phyloP scores from a whole-genome alignment of 306 rosid species.

The Pyrus pyrifolia region DNA sequence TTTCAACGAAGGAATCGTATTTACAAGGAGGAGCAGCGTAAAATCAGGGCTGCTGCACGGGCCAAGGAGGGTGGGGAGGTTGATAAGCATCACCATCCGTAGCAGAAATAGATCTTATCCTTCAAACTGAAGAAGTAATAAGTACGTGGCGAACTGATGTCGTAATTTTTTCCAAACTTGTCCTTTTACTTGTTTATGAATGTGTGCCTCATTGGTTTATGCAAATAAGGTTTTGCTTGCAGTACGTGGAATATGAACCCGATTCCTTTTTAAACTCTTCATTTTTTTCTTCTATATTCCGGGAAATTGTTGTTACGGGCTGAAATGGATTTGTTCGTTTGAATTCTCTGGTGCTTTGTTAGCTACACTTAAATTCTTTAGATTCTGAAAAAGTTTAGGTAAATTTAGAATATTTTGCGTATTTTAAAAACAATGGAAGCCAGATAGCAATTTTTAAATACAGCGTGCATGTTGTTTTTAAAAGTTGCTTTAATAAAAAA shows the following conservation, averaged over 20 bases:
- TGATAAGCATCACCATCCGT: conserved; percentile 52
- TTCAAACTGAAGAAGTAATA: conserved; percentile 32
- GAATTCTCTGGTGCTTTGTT: background rate
- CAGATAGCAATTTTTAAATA: too few relatives aligned
- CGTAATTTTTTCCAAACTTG: conserved; percentile 23
- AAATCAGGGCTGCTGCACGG: conserved; percentile 68
- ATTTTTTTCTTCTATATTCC: background rate
- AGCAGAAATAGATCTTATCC: conserved; percentile 21
- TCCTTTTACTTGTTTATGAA: conserved; percentile 23
- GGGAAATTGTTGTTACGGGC: background rate
- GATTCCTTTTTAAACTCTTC: background rate
- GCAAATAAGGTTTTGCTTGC: conserved; percentile 41
- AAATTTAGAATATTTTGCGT: too few relatives aligned
- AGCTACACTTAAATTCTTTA: background rate
- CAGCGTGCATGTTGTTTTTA: too few relatives aligned
- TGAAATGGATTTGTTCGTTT: background rate
- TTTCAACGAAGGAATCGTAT: conserved; percentile 87
- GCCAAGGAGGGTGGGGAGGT: conserved; percentile 47
- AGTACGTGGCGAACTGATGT: conserved; percentile 17
- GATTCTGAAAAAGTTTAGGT: background rate
- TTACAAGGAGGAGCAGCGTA: conserved; percentile 95
- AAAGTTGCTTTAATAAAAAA: too few relatives aligned
- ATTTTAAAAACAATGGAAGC: too few relatives aligned
- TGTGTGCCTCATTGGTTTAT: conserved; percentile 28
- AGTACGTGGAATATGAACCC: background rate